Conservation (phyloP, 352 stramenopile species). For the Phytopythium helicoides region DNA sequence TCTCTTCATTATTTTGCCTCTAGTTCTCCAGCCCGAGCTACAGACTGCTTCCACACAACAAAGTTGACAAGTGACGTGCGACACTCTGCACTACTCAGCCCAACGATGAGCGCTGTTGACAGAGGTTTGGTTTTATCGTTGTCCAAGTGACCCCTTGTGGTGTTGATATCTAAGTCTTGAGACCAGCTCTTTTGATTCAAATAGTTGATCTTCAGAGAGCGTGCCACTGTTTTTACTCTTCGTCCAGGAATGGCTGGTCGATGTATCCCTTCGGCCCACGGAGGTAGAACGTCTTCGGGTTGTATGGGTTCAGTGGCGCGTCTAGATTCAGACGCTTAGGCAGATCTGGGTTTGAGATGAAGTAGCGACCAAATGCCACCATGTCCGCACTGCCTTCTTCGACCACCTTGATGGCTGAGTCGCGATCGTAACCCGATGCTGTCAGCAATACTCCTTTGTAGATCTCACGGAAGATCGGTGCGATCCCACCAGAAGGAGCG, state of each 20-base stretch:
- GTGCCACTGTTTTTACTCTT: too few relatives aligned
- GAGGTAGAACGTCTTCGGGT: constrained; percentile 32
- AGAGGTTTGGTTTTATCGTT: too few relatives aligned
- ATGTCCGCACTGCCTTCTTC: constrained; percentile 33
- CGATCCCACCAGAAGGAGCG: constrained; percentile 35
- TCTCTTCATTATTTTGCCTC: too few relatives aligned
- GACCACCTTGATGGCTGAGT: constrained; percentile 28
- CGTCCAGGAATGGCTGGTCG: constrained; percentile 34
- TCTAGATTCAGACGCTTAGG: constrained; percentile 37
- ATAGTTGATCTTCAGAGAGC: too few relatives aligned
- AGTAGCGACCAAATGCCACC: constrained; percentile 51
- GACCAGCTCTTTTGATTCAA: too few relatives aligned
- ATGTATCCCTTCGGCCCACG: constrained; percentile 30
- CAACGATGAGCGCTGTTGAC: too few relatives aligned
- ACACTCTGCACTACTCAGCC: too few relatives aligned
- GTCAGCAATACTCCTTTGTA: constrained; percentile 52
- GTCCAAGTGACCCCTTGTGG: too few relatives aligned
- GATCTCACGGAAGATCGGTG: constrained; percentile 37
- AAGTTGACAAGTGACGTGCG: too few relatives aligned
- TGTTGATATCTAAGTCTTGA: too few relatives aligned
- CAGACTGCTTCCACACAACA: too few relatives aligned
- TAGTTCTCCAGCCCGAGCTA: too few relatives aligned
- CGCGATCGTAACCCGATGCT: constrained; percentile 32
- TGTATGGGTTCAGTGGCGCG: constrained; percentile 33
- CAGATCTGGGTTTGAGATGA: constrained; percentile 41